These are phyloP conservation scores for Basipetospora sp. DNA, from an alignment of 2,329 filamentous ascomycete genomes.

Conservation along the genomic window DNA sequence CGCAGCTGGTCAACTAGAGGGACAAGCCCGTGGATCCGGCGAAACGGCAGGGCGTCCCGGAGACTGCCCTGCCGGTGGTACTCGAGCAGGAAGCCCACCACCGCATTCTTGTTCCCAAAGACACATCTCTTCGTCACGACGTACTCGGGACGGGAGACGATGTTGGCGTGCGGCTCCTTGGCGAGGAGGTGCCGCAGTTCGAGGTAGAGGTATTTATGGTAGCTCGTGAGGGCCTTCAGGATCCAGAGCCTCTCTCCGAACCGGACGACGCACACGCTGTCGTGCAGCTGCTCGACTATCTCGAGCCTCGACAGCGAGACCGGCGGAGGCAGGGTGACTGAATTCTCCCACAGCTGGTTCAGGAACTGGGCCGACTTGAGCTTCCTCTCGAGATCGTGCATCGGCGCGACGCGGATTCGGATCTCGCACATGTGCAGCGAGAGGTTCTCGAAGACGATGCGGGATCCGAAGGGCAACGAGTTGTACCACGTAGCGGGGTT, in stretches of 20 bases:
- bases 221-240: slow-evolving; percentile 43
- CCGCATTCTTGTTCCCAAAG: slow-evolving; percentile 40
- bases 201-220: slow-evolving; percentile 46
- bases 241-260: slow-evolving; percentile 30
- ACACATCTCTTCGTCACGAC: slow-evolving; percentile 40
- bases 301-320: slow-evolving; percentile 36
- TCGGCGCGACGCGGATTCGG: slow-evolving; percentile 30
- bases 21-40: slow-evolving; percentile 31
- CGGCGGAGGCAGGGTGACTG: slow-evolving; percentile 26
- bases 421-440: slow-evolving; percentile 31
- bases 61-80: slow-evolving; percentile 40
- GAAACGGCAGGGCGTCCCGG: slow-evolving; percentile 37
- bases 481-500: slow-evolving; percentile 24
- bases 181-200: slow-evolving; percentile 41
- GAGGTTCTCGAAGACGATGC: slow-evolving; percentile 38
- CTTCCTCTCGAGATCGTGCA: slow-evolving; percentile 38
- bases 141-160: slow-evolving; percentile 36
- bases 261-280: slow-evolving; percentile 42
- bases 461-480: slow-evolving; percentile 41
- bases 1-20: slow-evolving; percentile 29
- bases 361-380: slow-evolving; percentile 31
- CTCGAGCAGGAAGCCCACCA: slow-evolving; percentile 42
- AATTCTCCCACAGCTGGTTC: slow-evolving; percentile 26
- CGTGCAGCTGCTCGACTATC: slow-evolving; percentile 39
- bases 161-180: slow-evolving; percentile 35